Percentiles rank a stretch among this genome's conserved stretches.
phyloP scores from a whole-genome alignment of 345 rosid genomes.

The Conringia planisiliqua region DNA sequence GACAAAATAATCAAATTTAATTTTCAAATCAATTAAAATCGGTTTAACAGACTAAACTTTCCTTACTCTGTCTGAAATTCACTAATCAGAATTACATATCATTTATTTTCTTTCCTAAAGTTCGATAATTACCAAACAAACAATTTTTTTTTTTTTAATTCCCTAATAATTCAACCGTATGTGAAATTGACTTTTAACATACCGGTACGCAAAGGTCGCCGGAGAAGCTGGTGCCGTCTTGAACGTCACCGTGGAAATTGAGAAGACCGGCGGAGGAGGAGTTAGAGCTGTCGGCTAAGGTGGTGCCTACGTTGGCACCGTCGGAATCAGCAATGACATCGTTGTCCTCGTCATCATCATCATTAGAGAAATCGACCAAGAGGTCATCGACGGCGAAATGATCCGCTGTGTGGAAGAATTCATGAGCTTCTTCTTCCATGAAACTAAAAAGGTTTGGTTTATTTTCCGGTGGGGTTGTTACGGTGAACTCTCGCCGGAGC shows the following conservation, averaged over 20 bases:
- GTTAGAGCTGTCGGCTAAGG: slow-evolving; percentile 61
- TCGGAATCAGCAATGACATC: slow-evolving; percentile 43
- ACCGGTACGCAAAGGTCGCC: slow-evolving; percentile 93
- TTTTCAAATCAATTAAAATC: background rate
- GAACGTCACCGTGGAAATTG: slow-evolving; percentile 34
- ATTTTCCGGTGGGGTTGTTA: background rate
- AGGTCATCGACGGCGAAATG: slow-evolving; percentile 92
- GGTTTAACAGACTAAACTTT: background rate
- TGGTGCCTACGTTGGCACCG: slow-evolving; percentile 24
- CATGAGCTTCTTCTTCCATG: slow-evolving; percentile 33
- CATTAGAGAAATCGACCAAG: slow-evolving; percentile 72
- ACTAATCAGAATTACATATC: background rate
- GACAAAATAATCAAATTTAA: background rate
- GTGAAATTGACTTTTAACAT: background rate
- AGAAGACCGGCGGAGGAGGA: slow-evolving; percentile 42
- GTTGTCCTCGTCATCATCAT: slow-evolving; percentile 48
- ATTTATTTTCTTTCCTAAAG: background rate
- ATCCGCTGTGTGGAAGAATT: slow-evolving; percentile 38
- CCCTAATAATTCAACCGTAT: background rate
- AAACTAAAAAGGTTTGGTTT: background rate
- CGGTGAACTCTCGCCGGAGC: slow-evolving; percentile 28
- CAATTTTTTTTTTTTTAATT: background rate
- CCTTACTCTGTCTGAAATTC: background rate
- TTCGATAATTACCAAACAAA: background rate
- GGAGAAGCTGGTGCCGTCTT: slow-evolving; percentile 44